Evolutionary conservation across 23 red algal species (phyloP), one percentile per base, ranked within the genome.

Genomic region (Agarophyton chilense): DNA sequence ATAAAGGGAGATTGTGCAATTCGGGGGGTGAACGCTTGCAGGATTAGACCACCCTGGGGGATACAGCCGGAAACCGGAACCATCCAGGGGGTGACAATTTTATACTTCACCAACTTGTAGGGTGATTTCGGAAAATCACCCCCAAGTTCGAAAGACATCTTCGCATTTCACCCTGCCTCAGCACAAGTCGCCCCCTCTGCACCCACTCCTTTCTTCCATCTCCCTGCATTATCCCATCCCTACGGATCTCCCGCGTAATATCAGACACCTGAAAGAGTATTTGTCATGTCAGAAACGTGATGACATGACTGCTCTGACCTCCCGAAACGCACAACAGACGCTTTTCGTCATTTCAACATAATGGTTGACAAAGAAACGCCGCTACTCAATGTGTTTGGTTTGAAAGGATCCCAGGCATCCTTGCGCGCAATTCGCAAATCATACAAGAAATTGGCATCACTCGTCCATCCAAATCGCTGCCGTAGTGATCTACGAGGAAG

Each of bases 21-120:
- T 55, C n/a, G n/a, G n/a, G n/a, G 58, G 58, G 58, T 64, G 58
- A 64, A 6, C 6, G 58, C 58, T 64, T 64, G 58, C 58, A 64
- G 6, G 16, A 64, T 64, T 64, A 64, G 58, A 7, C 58, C 25
- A 64, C 7, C 8, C 10, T 8, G 58, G 16, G 58, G 58, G 58
- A 33, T 6, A 64, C 58, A 17, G 6, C 58, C 10, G 58, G 16
- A 64, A 64, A 64, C 26, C 26, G 6, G 58, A 16, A 64, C 7
- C 7, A 29, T 5, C 8, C 58, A 29, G 25, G 58, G 25, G 33
- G 25, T 64, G 26, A 33, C 26, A 29, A 10, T 5, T 64, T 6
- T 5, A 10, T 64, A 9, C 12, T 47, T 12, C 7, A 47, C 6
- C 44, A 12, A 47, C 6, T 9, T 47, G 44, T 12, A 6, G 44